Conservation (phyloP, 2,329 filamentous ascomycete species). For the Aphanocladium album region DNA sequence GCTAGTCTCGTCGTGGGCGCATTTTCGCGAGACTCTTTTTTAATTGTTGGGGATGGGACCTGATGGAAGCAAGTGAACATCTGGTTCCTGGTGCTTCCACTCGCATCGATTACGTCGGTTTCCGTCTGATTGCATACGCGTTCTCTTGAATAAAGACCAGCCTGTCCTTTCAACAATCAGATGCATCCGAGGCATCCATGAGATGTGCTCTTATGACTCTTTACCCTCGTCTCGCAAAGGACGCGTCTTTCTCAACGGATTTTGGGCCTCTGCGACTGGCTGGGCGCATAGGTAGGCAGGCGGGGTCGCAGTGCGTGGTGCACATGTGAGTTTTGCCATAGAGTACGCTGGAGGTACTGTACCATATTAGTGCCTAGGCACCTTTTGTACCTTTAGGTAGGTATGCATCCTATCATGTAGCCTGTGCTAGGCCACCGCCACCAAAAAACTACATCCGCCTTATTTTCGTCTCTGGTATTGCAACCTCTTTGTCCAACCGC, state of each 20-base stretch:
- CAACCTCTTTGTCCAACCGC: not conserved
- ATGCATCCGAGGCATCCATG: not conserved
- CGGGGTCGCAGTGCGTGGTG: not conserved
- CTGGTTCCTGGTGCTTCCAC: not conserved
- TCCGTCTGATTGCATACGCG: not conserved
- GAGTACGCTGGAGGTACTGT: not conserved
- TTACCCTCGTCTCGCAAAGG: not conserved
- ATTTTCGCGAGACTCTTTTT: not conserved
- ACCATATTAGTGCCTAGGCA: too few species aligned
- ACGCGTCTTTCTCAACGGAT: constrained; percentile 8
- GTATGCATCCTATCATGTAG: not conserved
- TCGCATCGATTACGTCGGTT: not conserved
- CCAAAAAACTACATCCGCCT: not conserved
- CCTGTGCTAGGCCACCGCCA: not conserved
- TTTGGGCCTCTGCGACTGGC: not conserved
- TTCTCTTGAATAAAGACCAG: not conserved
- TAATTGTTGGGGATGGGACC: constrained; percentile 9
- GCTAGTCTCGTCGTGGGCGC: constrained; percentile 1
- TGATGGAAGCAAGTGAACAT: not conserved
- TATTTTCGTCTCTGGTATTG: too few species aligned
- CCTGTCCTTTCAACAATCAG: not conserved
- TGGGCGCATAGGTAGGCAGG: not conserved
- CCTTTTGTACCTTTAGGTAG: too few species aligned
- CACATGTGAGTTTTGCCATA: not conserved
- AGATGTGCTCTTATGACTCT: not conserved